Evolutionary conservation across 345 rosid species (phyloP).

Genomic region (Cardamine chenopodiifolia): DNA sequence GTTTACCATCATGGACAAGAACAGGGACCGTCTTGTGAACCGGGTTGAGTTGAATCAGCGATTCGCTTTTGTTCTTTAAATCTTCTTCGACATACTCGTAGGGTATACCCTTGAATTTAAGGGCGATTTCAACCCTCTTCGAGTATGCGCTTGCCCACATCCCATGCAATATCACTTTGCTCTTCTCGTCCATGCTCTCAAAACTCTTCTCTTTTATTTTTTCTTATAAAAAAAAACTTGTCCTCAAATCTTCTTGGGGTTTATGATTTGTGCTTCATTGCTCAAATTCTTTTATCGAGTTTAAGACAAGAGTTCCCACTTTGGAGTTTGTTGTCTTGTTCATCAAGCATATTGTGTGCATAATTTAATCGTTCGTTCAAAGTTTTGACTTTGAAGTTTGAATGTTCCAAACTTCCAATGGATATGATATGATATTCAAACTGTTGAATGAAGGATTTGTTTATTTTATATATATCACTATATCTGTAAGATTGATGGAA

Average conservation of each 20-base stretch:
- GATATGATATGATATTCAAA: not conserved
- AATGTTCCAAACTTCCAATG: not conserved
- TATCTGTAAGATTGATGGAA: not conserved
- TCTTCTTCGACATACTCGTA: slow-evolving; percentile 52
- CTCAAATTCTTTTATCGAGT: not conserved
- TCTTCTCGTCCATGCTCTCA: slow-evolving; percentile 24
- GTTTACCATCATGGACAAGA: slow-evolving; percentile 48
- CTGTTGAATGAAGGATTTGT: not conserved
- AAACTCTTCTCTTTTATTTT: not conserved
- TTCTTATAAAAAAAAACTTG: no score
- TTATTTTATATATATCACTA: not conserved
- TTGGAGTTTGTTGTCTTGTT: slow-evolving; percentile 2
- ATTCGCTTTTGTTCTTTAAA: slow-evolving; percentile 26
- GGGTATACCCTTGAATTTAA: slow-evolving; percentile 35
- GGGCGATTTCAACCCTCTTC: slow-evolving; percentile 39
- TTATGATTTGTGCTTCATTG: not conserved
- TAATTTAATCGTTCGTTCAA: slow-evolving; percentile 15
- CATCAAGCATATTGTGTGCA: slow-evolving; percentile 4
- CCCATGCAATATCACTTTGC: slow-evolving; percentile 42
- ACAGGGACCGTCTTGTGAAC: slow-evolving; percentile 42
- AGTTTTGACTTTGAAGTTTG: slow-evolving; percentile 3
- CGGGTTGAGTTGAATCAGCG: slow-evolving; percentile 33
- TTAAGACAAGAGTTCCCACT: not conserved
- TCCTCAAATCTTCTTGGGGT: not conserved
- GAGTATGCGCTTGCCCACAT: slow-evolving; percentile 42